Evolutionary conservation across 768 basidiomycete genomes (phyloP), one percentile per base, ranked within the genome.

Genomic region (Boletus rubroflammeus): DNA sequence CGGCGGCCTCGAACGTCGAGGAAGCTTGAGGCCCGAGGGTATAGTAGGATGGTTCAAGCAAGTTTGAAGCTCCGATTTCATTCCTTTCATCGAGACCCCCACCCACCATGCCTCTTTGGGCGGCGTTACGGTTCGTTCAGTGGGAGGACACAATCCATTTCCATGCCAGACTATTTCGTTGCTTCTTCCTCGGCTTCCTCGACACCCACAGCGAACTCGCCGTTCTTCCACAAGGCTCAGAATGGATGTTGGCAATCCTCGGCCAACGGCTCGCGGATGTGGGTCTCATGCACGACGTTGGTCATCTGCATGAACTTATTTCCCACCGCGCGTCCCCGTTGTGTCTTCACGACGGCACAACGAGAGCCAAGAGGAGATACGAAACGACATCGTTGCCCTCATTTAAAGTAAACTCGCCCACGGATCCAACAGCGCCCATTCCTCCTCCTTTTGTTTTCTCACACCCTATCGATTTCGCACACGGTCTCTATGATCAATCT

Each of bases 121-220:
- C 38, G 13, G 38, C 26, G 19, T 38, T 44, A 11, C 28, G 17
- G 5, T 39, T 52, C 28, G n/a, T 39, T 21, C 38, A 42, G 25
- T 62, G 60, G 61, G 40, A 60, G 31, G 63, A 66, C 47, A 54
- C 41, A 6, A 1, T 59, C 25, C 31, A 10, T 34, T 50, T 64
- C 31, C 64, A 65, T 36, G 46, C 29, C 19, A 31, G 5, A 13
- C 25, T 66, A 0, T 50, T 66, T 35, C 64, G 44, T 15, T 63
- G 54, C 44, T 57, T 61, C 45, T 19, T 57, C 1, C 45, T 53
- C 14, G 13, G 40, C 17, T 5, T 55, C 21, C 36, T 56, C 8
- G 51, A 53, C 15, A 10, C 47, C 9, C 29, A 41, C 23, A 39
- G n/a, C 36, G 51, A 59, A 8, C 34, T 50, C 26, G 41, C 35